Evolutionary conservation across 768 basidiomycete species (phyloP), one percentile per base, ranked within the genome.

Genomic region (Artomyces pyxidatus): DNA sequence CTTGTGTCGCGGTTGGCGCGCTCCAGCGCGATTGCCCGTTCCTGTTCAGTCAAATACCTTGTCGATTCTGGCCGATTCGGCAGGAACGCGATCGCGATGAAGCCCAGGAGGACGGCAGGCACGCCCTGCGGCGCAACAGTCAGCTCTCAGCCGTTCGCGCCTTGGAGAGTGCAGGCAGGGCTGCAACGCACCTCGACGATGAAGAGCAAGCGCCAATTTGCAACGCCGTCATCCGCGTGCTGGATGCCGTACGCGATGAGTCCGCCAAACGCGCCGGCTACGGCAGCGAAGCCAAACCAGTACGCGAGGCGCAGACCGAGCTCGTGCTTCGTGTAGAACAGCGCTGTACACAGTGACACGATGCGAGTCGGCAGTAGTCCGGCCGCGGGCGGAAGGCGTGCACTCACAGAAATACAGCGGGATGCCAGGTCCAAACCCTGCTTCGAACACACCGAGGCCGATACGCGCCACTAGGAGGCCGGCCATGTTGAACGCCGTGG

Each of bases 231-330:
- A 47, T 80, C 64, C 1, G 70, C 71, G 59, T 87, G 75, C 55
- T 87, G 83, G 9, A 90, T 70, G 1, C 86, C 88, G 53, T 85
- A 90, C 3, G 88, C 87, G 37, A 91, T 77, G 39, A 89, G 66
- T n/a, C 88, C 88, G 12, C 87, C 86, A 51, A 90, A 90, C 5
- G 88, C 88, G 21, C 88, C 88, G 4, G 88, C 85, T 4, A 88
- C 78, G 3, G 88, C 86, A 4, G 88, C 86, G 59, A 88, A 90
- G 8, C 83, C 84, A 52, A 88, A 90, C 83, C 85, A 88, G 57
- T 85, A 78, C 1, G 84, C 85, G 75, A 82, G 76, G 39, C 87
- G 77, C 42, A 85, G 63, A 25, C 87, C 87, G 56, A 89, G 73
- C 59, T 89, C 87, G 4, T 70, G 56, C 57, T 78, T 83, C 1